phyloP scores from a whole-genome alignment of 106 monocot genomes.

The Iris macrosiphon region DNA sequence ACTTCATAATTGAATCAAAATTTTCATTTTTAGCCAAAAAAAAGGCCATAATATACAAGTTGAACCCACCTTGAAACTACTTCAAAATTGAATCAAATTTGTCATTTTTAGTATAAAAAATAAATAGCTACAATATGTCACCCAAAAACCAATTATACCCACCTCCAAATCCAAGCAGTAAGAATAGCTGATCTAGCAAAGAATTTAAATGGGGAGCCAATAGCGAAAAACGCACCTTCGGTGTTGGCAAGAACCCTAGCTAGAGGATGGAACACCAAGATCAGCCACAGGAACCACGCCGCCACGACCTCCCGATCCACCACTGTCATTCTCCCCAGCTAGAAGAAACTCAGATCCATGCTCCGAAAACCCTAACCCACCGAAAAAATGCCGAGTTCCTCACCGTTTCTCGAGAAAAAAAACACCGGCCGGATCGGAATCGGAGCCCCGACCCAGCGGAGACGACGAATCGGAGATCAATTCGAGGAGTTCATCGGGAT shows the following conservation, averaged over 20 bases:
- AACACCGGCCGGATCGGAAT: not conserved
- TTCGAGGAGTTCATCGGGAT: too few species aligned
- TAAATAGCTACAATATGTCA: too few species aligned
- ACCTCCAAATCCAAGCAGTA: too few species aligned
- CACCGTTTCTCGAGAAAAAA: not conserved
- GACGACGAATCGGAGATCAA: not conserved
- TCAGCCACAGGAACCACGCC: constrained; percentile 9
- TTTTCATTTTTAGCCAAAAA: too few species aligned
- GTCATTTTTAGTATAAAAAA: too few species aligned
- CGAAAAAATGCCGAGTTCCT: not conserved
- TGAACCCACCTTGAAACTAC: too few species aligned
- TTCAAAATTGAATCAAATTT: too few species aligned
- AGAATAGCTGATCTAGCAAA: too few species aligned
- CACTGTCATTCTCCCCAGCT: not conserved
- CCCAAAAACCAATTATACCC: too few species aligned
- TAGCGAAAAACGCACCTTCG: constrained; percentile 20
- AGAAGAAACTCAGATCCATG: constrained; percentile 11
- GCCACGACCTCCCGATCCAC: constrained; percentile 3
- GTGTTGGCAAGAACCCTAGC: constrained; percentile 21
- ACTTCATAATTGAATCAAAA: too few species aligned
- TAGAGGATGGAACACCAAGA: constrained; percentile 10
- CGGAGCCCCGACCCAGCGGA: not conserved
- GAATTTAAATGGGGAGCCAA: not conserved
- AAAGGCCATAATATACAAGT: too few species aligned
- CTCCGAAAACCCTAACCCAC: not conserved